Conservation (phyloP, 1,284 basidiomycete genomes). For the Moesziomyces antarcticus region DNA sequence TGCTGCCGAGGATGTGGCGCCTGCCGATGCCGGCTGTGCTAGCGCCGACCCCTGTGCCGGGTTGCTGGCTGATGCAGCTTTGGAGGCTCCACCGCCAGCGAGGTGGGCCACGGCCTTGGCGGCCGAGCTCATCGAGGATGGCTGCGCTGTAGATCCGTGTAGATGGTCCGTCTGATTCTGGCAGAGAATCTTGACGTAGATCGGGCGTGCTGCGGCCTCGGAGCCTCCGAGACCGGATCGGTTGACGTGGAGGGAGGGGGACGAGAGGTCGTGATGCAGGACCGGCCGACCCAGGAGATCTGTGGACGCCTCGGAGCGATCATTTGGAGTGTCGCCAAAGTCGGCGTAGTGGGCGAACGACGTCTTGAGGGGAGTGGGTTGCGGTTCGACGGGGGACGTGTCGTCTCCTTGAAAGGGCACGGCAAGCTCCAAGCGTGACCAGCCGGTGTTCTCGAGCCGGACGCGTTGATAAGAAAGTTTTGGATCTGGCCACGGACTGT, state of each 20-base stretch:
- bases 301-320: slow-evolving; percentile 17
- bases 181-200: slow-evolving; percentile 54
- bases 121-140: slow-evolving; percentile 11
- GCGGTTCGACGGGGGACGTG: not conserved
- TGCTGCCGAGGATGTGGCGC: slow-evolving; percentile 9
- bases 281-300: slow-evolving; percentile 2
- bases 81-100: slow-evolving; percentile 24
- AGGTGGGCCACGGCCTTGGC: slow-evolving; percentile 34
- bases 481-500: slow-evolving; percentile 61
- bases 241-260: not conserved
- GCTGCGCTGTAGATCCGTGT: slow-evolving; percentile 25
- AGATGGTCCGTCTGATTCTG: slow-evolving; percentile 60
- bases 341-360: slow-evolving; percentile 12
- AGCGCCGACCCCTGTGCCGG: slow-evolving; percentile 6
- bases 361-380: not conserved
- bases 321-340: slow-evolving; percentile 34
- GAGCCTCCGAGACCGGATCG: not conserved
- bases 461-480: slow-evolving; percentile 68
- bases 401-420: slow-evolving; percentile 33
- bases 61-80: slow-evolving; percentile 6
- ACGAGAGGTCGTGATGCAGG: not conserved
- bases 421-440: slow-evolving; percentile 69
- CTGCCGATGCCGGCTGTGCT: slow-evolving; percentile 2
- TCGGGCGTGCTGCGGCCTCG: slow-evolving; percentile 16
- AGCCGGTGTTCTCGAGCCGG: slow-evolving; percentile 71